phyloP scores from a whole-genome alignment of 2,329 filamentous ascomycete genomes.

The Paraphaeosphaeria sporulosa region DNA sequence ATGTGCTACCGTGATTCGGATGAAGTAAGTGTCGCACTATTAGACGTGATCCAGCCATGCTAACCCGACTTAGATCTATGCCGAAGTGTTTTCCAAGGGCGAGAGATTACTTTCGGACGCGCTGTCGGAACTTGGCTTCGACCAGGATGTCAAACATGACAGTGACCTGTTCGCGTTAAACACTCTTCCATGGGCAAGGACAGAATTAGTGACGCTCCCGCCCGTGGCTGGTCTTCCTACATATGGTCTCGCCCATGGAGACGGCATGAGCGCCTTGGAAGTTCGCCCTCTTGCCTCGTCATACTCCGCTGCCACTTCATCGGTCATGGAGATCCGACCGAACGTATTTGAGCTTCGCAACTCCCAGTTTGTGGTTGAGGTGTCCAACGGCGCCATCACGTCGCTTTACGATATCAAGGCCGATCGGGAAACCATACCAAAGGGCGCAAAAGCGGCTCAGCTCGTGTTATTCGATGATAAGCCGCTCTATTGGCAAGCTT shows the following conservation, averaged over 20 bases:
- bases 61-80: slow-evolving; percentile 68
- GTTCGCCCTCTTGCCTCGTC: slow-evolving; percentile 36
- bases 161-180: slow-evolving; percentile 73
- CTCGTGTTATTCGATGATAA: slow-evolving; percentile 97
- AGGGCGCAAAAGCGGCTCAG: slow-evolving; percentile 81
- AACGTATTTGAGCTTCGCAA: slow-evolving; percentile 83
- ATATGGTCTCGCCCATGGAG: slow-evolving; percentile 55
- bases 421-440: slow-evolving; percentile 78
- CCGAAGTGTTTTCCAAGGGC: slow-evolving; percentile 79
- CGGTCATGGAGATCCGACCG: slow-evolving; percentile 59
- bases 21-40: slow-evolving; percentile 55
- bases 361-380: slow-evolving; percentile 73
- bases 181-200: slow-evolving; percentile 85
- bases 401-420: slow-evolving; percentile 80
- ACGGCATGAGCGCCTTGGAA: slow-evolving; percentile 53
- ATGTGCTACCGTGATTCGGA: slow-evolving; percentile 99
- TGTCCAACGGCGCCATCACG: slow-evolving; percentile 79
- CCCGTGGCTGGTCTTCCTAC: slow-evolving; percentile 34
- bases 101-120: slow-evolving; percentile 75
- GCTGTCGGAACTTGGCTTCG: slow-evolving; percentile 71
- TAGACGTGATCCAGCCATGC: not conserved
- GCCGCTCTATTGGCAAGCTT: slow-evolving; percentile 95
- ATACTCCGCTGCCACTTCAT: slow-evolving; percentile 46
- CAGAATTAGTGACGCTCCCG: slow-evolving; percentile 73
- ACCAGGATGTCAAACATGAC: slow-evolving; percentile 53